Conservation (phyloP, 2,329 filamentous ascomycete species). For the Nothopassalora personata region DNA sequence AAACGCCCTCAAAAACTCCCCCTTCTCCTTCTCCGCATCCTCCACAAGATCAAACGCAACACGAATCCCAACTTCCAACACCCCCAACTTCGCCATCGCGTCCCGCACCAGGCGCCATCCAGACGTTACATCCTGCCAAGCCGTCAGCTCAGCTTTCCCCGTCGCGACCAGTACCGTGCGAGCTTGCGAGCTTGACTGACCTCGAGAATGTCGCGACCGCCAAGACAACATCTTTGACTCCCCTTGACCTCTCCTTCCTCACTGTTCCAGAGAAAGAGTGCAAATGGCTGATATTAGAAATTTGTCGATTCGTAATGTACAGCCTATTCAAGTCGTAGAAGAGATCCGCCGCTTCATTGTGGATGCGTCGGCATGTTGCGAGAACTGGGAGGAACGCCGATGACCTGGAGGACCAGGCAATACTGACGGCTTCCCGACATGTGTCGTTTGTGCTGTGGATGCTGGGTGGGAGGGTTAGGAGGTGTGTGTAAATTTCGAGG, state of each 20-base stretch:
- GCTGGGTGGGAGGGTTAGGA: not conserved
- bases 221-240: not conserved
- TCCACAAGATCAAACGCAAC: not conserved
- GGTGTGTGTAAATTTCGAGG: not conserved
- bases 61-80: not conserved
- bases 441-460: conserved; percentile 1
- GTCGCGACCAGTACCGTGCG: too few species aligned
- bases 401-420: not conserved
- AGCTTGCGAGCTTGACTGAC: not conserved
- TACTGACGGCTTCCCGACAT: not conserved
- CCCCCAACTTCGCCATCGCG: not conserved
- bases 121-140: not conserved
- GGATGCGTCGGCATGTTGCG: not conserved
- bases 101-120: not conserved
- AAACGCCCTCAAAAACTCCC: not conserved
- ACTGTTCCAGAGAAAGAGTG: not conserved
- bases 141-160: too few species aligned
- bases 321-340: conserved; percentile 1
- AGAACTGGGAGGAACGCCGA: not conserved
- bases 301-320: not conserved
- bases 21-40: not conserved
- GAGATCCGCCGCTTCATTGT: not conserved
- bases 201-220: not conserved
- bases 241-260: not conserved
- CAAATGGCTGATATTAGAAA: not conserved